phyloP scores from a whole-genome alignment of 148 eudicot species.

The Rheum nobile region DNA sequence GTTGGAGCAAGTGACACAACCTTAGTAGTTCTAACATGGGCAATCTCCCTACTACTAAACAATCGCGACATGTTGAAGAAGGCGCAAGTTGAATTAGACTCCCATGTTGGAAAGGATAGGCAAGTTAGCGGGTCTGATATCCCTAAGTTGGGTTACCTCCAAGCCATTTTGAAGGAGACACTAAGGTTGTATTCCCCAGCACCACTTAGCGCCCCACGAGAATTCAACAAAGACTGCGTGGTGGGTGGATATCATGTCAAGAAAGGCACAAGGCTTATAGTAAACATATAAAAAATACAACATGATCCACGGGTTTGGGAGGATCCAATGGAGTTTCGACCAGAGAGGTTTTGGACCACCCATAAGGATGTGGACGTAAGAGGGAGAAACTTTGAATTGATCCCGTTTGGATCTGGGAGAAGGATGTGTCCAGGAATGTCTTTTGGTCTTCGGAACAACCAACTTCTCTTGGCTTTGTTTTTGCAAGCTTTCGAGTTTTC shows the following conservation, averaged over 20 bases:
- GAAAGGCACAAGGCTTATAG: constrained; percentile 18
- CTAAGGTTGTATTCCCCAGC: constrained; percentile 19
- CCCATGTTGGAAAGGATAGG: constrained; percentile 17
- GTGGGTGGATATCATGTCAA: constrained; percentile 20
- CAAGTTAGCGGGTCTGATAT: constrained; percentile 18
- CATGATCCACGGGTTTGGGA: constrained; percentile 24
- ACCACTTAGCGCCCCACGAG: constrained; percentile 13
- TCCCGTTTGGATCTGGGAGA: constrained; percentile 26
- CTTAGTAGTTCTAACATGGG: constrained; percentile 21
- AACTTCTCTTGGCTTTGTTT: constrained; percentile 14
- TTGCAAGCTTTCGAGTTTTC: constrained; percentile 18
- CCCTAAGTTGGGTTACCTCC: constrained; percentile 19
- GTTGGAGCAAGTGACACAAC: constrained; percentile 14
- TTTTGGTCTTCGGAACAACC: constrained; percentile 9
- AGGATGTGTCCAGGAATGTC: constrained; percentile 17
- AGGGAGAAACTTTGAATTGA: constrained; percentile 19
- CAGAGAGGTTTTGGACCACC: constrained; percentile 21
- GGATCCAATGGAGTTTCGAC: constrained; percentile 19
- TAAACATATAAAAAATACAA: constrained; percentile 26
- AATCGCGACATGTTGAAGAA: constrained; percentile 14
- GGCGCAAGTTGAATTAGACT: constrained; percentile 20
- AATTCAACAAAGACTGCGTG: constrained; percentile 12
- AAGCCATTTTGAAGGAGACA: constrained; percentile 27
- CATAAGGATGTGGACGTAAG: constrained; percentile 20
- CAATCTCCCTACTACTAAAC: constrained; percentile 21